Conservation (phyloP, 1,139 yeast genomes). For the Pichia norvegensis region DNA sequence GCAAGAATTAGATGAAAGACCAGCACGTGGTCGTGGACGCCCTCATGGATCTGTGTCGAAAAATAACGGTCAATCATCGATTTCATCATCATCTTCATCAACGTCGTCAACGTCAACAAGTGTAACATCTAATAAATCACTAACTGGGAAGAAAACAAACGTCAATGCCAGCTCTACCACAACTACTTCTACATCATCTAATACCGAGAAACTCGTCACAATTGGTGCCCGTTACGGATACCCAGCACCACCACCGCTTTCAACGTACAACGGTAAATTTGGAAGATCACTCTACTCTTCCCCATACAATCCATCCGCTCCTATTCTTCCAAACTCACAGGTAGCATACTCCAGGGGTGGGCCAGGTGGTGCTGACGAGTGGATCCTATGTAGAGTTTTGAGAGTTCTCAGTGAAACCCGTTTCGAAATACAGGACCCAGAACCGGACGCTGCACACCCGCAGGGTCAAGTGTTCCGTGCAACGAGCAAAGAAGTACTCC, state of each 20-base stretch:
- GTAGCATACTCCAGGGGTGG: conserved; percentile 69
- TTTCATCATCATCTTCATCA: background rate
- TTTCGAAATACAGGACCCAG: conserved; percentile 91
- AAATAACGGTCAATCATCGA: background rate
- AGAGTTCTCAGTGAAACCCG: conserved; percentile 57
- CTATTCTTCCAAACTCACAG: conserved; percentile 62
- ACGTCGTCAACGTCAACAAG: background rate
- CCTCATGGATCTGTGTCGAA: background rate
- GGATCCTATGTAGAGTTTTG: conserved; percentile 94
- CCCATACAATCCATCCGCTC: conserved; percentile 49
- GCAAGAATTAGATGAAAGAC: background rate
- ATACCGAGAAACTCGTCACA: background rate
- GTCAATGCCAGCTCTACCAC: background rate
- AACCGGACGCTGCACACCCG: conserved; percentile 89
- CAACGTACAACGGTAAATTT: conserved; percentile 15
- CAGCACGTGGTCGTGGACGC: background rate
- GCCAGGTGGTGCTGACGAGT: conserved; percentile 58
- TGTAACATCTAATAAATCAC: too few relatives aligned
- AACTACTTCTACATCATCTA: background rate
- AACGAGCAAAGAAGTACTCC: conserved; percentile 67
- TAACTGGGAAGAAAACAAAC: background rate
- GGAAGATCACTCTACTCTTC: conserved; percentile 28
- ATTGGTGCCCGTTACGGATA: conserved; percentile 8
- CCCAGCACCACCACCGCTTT: conserved; percentile 15
- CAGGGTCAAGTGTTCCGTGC: conserved; percentile 87